phyloP scores from a whole-genome alignment of 371 early-diverging fungal species.

The Mucor lusitanicus region DNA sequence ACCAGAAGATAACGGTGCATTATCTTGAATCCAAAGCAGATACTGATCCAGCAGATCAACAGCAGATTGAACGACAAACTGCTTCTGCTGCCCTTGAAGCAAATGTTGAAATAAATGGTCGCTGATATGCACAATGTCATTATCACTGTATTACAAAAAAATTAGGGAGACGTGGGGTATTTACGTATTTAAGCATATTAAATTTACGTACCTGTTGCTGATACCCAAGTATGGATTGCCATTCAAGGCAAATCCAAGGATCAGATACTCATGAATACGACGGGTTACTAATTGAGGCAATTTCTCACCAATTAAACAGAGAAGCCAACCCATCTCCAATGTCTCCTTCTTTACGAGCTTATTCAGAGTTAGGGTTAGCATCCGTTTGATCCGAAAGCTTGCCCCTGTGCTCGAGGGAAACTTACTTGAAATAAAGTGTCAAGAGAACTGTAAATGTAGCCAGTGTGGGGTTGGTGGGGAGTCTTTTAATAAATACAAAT shows the following conservation, averaged over 20 bases:
- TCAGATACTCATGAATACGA: slow-evolving; percentile 32
- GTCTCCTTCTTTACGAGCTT: slow-evolving; percentile 14
- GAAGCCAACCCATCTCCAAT: slow-evolving; percentile 27
- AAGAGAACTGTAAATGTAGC: slow-evolving; percentile 5
- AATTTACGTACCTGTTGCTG: slow-evolving; percentile 13
- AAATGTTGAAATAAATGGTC: slow-evolving; percentile 25
- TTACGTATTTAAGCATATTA: not conserved
- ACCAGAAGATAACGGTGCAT: slow-evolving; percentile 11
- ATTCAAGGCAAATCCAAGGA: slow-evolving; percentile 18
- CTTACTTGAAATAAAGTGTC: slow-evolving; percentile 24
- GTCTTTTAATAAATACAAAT: slow-evolving; percentile 2
- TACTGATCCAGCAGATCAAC: slow-evolving; percentile 21
- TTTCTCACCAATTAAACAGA: slow-evolving; percentile 29
- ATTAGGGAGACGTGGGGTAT: not conserved
- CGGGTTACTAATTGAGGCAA: slow-evolving; percentile 25
- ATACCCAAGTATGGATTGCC: slow-evolving; percentile 32
- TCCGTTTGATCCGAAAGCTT: not conserved
- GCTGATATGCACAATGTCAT: slow-evolving; percentile 15
- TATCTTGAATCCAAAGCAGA: slow-evolving; percentile 1
- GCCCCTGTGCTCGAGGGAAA: not conserved
- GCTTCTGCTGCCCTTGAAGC: slow-evolving; percentile 8
- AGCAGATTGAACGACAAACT: slow-evolving; percentile 16
- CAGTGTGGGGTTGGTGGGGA: not conserved
- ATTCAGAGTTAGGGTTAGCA: not conserved
- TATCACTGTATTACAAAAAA: not conserved